phyloP scores from a whole-genome alignment of 2,329 filamentous ascomycete species.

The Talaromyces sp. region DNA sequence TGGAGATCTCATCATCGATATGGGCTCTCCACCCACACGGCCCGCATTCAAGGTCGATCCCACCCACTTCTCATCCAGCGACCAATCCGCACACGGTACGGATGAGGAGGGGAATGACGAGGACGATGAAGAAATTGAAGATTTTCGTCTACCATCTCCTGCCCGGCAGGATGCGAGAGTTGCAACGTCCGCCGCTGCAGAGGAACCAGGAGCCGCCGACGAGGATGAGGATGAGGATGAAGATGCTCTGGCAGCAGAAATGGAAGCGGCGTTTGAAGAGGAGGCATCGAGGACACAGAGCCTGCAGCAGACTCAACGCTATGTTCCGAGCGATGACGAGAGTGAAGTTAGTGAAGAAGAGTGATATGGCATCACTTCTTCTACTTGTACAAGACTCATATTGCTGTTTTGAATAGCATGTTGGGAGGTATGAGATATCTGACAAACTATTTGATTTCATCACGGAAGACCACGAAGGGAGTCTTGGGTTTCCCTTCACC shows the following conservation, averaged over 20 bases:
- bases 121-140: slow-evolving; percentile 35
- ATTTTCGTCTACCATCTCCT: slow-evolving; percentile 38
- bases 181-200: not conserved
- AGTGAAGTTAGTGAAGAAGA: slow-evolving; percentile 67
- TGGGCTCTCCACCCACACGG: slow-evolving; percentile 44
- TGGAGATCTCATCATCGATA: slow-evolving; percentile 48
- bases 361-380: slow-evolving; percentile 30
- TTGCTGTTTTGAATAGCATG: not conserved
- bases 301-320: slow-evolving; percentile 27
- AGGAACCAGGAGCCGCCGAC: not conserved
- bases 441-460: not conserved
- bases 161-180: slow-evolving; percentile 24
- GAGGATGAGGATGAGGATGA: slow-evolving; percentile 34
- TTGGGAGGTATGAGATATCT: not conserved
- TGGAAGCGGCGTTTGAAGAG: slow-evolving; percentile 54
- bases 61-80: slow-evolving; percentile 42
- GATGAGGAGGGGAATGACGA: slow-evolving; percentile 39
- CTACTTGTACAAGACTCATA: not conserved
- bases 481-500: not conserved
- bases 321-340: slow-evolving; percentile 51
- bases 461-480: not conserved
- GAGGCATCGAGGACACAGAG: slow-evolving; percentile 40
- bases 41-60: slow-evolving; percentile 40
- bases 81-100: slow-evolving; percentile 36
- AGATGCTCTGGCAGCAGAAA: slow-evolving; percentile 56